Evolutionary conservation across 768 basidiomycete species (phyloP), one percentile per base, ranked within the genome.

Genomic region (Leucocoprinus sp.): DNA sequence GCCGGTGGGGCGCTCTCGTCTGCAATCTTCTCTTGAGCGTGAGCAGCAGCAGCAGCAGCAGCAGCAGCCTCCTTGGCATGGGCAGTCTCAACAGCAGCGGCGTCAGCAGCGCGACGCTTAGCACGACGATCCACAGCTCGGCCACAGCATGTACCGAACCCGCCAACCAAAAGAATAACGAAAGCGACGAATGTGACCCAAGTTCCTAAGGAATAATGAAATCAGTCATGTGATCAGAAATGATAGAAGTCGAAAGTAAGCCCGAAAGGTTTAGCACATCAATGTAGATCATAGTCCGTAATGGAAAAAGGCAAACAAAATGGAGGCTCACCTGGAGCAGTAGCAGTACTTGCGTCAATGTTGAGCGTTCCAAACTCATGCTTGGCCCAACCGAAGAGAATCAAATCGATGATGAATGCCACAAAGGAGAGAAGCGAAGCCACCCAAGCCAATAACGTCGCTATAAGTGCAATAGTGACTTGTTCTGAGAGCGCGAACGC

Each of bases 401-500:
- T 82, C 49, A 89, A 81, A 59, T 91, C 85, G 59, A 84, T 76
- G 33, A 75, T 74, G 56, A 90, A 86, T 1, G 84, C 79, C 50
- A 88, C 75, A 45, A 88, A 64, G 2, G 84, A 76, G 35, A 90
- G 57, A 17, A 72, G 50, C 0, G 83, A 80, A 6, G 83, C 84
- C 43, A 88, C 67, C 72, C 85, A 84, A 9, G 86, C 70, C n/a
- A 76, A 58, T 19, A 84, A 55, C 17, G 84, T 69, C 2, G 85
- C 82, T 41, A 83, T 50, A 28, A 88, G 72, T 14, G 76, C 72
- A 23, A 84, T 66, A 7, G 69, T 74, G 29, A 62, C 49, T 47
- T 81, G 77, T 28, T 73, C 69, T 18, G 80, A 82, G 42, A 87
- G 65, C 2, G 78, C 76, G 47, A 81, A 62, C 37, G 77, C 57